A percentile compares a stretch with the other conserved stretches of the same genome.
Conservation (phyloP, 306 rosid species). For the Vicia villosa region DNA sequence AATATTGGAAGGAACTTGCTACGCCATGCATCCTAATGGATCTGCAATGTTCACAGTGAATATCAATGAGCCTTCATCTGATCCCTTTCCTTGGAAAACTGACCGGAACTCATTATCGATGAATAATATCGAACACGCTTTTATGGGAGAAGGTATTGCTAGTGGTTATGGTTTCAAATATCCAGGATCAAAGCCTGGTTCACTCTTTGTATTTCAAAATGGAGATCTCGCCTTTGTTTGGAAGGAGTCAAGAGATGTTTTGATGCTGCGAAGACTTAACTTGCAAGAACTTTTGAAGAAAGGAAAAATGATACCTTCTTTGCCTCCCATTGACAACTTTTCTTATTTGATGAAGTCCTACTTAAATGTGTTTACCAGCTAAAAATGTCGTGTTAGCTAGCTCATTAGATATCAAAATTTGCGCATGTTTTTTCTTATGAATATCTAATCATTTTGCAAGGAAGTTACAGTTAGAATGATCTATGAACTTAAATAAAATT, state of each 20-base stretch:
- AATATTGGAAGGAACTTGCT: slow-evolving; percentile 93
- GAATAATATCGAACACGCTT: slow-evolving; percentile 53
- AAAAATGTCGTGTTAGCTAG: slow-evolving; percentile 1
- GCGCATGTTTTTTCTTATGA: background rate
- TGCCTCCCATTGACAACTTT: slow-evolving; percentile 77
- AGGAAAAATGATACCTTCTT: slow-evolving; percentile 76
- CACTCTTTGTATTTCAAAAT: slow-evolving; percentile 75
- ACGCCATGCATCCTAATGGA: slow-evolving; percentile 95
- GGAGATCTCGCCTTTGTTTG: slow-evolving; percentile 84
- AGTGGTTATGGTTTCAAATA: slow-evolving; percentile 93
- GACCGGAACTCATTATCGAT: slow-evolving; percentile 60
- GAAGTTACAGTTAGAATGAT: background rate
- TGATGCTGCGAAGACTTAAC: slow-evolving; percentile 87
- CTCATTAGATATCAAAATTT: background rate
- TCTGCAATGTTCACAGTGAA: slow-evolving; percentile 92
- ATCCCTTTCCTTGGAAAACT: slow-evolving; percentile 76
- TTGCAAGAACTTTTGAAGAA: slow-evolving; percentile 79
- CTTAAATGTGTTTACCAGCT: slow-evolving; percentile 88
- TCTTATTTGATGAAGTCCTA: slow-evolving; percentile 90
- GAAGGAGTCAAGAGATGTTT: slow-evolving; percentile 81
- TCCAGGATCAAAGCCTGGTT: slow-evolving; percentile 92
- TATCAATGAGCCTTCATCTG: slow-evolving; percentile 62
- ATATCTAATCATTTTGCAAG: too few species aligned
- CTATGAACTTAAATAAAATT: background rate
- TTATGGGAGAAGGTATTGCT: slow-evolving; percentile 88